A percentile compares a stretch with the other conserved stretches of the same genome.
Evolutionary conservation across 2,329 filamentous ascomycete genomes (phyloP).

Genomic region (Calonectria pseudoturangicola): DNA sequence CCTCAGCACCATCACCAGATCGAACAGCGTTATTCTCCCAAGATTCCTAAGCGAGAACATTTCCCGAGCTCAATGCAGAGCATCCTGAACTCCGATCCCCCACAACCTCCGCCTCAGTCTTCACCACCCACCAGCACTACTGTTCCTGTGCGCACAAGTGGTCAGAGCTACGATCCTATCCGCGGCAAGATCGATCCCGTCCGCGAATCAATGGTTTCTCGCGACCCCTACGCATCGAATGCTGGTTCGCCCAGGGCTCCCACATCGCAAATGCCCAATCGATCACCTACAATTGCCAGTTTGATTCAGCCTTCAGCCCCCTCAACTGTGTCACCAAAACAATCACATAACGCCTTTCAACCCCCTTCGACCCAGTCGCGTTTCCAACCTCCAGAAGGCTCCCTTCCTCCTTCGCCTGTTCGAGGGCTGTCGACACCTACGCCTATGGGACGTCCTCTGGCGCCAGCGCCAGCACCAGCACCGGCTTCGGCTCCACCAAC

Average conservation of each 20-base stretch:
- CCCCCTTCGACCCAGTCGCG: slow-evolving; percentile 55
- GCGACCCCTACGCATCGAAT: slow-evolving; percentile 67
- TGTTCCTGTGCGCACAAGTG: slow-evolving; percentile 76
- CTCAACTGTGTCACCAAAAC: slow-evolving; percentile 54
- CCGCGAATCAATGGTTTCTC: slow-evolving; percentile 75
- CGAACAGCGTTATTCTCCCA: slow-evolving; percentile 64
- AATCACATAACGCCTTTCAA: slow-evolving; percentile 54
- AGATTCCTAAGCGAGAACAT: slow-evolving; percentile 71
- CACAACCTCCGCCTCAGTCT: slow-evolving; percentile 52
- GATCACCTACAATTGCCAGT: slow-evolving; percentile 91
- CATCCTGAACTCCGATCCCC: slow-evolving; percentile 72
- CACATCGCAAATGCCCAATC: slow-evolving; percentile 57
- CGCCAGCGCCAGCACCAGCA: slow-evolving; percentile 63
- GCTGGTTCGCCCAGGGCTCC: slow-evolving; percentile 70
- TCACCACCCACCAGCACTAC: slow-evolving; percentile 64
- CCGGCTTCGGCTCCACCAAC: slow-evolving; percentile 60
- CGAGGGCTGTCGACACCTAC: slow-evolving; percentile 59
- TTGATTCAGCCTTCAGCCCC: slow-evolving; percentile 79
- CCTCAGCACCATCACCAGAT: slow-evolving; percentile 56
- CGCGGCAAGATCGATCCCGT: slow-evolving; percentile 83
- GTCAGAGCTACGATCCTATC: slow-evolving; percentile 93
- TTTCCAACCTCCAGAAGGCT: slow-evolving; percentile 60
- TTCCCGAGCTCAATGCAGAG: slow-evolving; percentile 72
- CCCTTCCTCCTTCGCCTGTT: slow-evolving; percentile 66
- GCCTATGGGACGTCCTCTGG: slow-evolving; percentile 56